Percentiles rank a stretch among this genome's conserved stretches.
Conservation (phyloP, 2,329 filamentous ascomycete genomes). For the Talaromyces marneffei region DNA sequence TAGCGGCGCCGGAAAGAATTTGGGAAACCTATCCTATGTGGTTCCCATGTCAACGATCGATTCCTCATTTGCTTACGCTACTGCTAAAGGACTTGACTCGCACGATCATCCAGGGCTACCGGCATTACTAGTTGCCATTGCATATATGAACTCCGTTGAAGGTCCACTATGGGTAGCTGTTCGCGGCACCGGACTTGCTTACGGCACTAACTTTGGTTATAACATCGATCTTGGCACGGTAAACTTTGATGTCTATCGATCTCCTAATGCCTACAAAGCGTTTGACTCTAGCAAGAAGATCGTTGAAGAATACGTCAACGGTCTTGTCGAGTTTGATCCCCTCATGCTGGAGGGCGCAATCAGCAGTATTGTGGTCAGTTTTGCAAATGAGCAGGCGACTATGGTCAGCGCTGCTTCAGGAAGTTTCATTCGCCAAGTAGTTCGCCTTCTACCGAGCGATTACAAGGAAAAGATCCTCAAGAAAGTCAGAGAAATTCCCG, state of each 20-base stretch:
- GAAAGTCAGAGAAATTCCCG: conserved; percentile 67
- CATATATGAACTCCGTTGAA: conserved; percentile 89
- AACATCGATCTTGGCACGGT: conserved; percentile 74
- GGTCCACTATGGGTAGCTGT: conserved; percentile 92
- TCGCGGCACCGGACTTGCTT: conserved; percentile 87
- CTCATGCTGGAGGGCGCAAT: conserved; percentile 85
- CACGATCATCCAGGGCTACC: conserved; percentile 74
- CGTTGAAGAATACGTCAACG: conserved; percentile 67
- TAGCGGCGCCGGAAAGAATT: conserved; percentile 65
- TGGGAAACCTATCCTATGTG: conserved; percentile 70
- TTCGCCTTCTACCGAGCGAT: conserved; percentile 67
- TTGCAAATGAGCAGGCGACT: conserved; percentile 84
- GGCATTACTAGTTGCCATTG: conserved; percentile 77
- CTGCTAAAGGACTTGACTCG: conserved; percentile 65
- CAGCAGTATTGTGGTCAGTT: conserved; percentile 75
- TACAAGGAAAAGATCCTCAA: conserved; percentile 73
- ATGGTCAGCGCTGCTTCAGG: conserved; percentile 75
- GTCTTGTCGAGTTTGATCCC: conserved; percentile 66
- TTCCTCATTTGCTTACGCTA: conserved; percentile 78
- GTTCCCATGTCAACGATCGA: conserved; percentile 90
- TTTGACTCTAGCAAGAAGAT: conserved; percentile 70
- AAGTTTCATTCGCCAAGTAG: conserved; percentile 76
- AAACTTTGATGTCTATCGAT: conserved; percentile 82
- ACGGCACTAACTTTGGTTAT: conserved; percentile 73
- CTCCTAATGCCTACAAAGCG: conserved; percentile 81